A percentile compares a stretch with the other conserved stretches of the same genome.
phyloP scores from a whole-genome alignment of 805 yeast genomes.

The Isabelozyma rhagii region DNA sequence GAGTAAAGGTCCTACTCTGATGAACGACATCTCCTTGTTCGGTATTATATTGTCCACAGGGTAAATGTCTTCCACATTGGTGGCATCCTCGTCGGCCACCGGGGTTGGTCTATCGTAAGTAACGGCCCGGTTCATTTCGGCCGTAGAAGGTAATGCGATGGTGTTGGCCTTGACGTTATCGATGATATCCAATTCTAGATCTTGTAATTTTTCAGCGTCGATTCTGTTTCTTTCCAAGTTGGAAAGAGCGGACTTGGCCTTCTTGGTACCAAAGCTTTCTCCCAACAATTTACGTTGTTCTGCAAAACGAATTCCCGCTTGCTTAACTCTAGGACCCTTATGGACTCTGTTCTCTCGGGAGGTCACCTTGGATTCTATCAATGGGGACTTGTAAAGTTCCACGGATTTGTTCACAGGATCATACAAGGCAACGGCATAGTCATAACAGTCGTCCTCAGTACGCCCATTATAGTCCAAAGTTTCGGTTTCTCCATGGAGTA shows the following conservation, averaged over 20 bases:
- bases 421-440: slow-evolving; percentile 73
- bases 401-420: slow-evolving; percentile 65
- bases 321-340: slow-evolving; percentile 64
- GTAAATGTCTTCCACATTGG: slow-evolving; percentile 77
- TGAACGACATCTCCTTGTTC: slow-evolving; percentile 54
- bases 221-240: slow-evolving; percentile 80
- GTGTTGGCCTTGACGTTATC: slow-evolving; percentile 75
- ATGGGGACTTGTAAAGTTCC: slow-evolving; percentile 61
- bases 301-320: slow-evolving; percentile 46
- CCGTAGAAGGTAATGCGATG: slow-evolving; percentile 66
- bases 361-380: slow-evolving; percentile 59
- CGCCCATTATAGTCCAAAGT: slow-evolving; percentile 71
- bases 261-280: slow-evolving; percentile 95
- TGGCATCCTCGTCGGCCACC: slow-evolving; percentile 70
- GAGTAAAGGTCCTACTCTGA: slow-evolving; percentile 62
- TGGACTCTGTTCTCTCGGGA: slow-evolving; percentile 57
- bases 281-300: slow-evolving; percentile 82
- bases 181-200: slow-evolving; percentile 73
- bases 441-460: slow-evolving; percentile 33
- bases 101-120: slow-evolving; percentile 83
- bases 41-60: slow-evolving; percentile 72
- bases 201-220: slow-evolving; percentile 77
- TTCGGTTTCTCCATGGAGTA: slow-evolving; percentile 74
- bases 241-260: slow-evolving; percentile 85
- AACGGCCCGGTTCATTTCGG: slow-evolving; percentile 54